Evolutionary conservation across 805 yeast genomes (phyloP).

Genomic region (Metschnikowia lunata): DNA sequence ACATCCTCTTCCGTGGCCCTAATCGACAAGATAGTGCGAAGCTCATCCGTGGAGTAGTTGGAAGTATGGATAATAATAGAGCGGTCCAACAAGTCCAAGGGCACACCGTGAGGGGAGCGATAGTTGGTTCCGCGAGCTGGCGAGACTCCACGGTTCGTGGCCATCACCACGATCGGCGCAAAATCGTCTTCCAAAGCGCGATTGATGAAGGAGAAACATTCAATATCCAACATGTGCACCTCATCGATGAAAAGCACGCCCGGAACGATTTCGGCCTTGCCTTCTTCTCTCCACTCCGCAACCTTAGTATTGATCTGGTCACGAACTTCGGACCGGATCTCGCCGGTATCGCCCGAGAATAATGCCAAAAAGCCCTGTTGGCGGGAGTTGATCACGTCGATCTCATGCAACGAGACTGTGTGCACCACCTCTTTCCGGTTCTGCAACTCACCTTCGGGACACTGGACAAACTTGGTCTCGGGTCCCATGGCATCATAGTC

Average conservation of each 20-base stretch:
- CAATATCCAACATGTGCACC: slow-evolving; percentile 97
- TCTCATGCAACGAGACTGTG: slow-evolving; percentile 96
- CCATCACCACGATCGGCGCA: slow-evolving; percentile 97
- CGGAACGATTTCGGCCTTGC: slow-evolving; percentile 95
- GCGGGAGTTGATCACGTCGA: slow-evolving; percentile 95
- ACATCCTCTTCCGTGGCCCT: slow-evolving; percentile 95
- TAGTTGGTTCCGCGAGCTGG: slow-evolving; percentile 89
- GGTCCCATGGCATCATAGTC: slow-evolving; percentile 99
- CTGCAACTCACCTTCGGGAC: slow-evolving; percentile 98
- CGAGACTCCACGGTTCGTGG: slow-evolving; percentile 92
- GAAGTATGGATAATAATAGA: slow-evolving; percentile 87
- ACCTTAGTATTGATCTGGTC: slow-evolving; percentile 95
- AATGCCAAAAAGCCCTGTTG: slow-evolving; percentile 97
- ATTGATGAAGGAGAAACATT: slow-evolving; percentile 90
- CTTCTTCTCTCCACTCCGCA: slow-evolving; percentile 98
- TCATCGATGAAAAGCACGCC: slow-evolving; percentile 98
- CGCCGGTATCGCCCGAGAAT: slow-evolving; percentile 96
- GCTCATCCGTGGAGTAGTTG: slow-evolving; percentile 75
- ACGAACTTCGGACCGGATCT: slow-evolving; percentile 90
- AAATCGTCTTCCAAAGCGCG: slow-evolving; percentile 95
- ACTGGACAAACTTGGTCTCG: slow-evolving; percentile 94
- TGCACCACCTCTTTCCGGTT: slow-evolving; percentile 93
- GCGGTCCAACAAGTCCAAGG: slow-evolving; percentile 90
- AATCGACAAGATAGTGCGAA: slow-evolving; percentile 77
- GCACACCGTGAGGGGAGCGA: slow-evolving; percentile 96